Base-by-base conservation (phyloP, 2,329 filamentous ascomycete species). In the Trichoderma aggressivum region DNA sequence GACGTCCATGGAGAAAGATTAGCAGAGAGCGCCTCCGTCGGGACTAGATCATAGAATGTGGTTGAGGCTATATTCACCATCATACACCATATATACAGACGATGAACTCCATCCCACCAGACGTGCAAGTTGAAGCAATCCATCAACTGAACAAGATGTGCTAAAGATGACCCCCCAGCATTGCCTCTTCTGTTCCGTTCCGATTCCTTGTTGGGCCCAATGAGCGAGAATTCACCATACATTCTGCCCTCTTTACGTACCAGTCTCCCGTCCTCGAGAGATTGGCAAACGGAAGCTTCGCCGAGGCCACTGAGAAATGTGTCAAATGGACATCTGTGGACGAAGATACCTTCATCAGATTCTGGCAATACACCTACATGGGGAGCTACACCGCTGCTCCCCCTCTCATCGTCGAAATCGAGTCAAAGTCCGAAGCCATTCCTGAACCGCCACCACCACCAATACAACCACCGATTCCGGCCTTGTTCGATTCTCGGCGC, bases 351-450 rank as follows among this genome's bases (percentile, higher is more conserved):
- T 74, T 74, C 16, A 21, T 73, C 6, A 62, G 70, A 24, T 73
- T 74, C 14, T 70, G 69, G 69, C 47, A 74, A 30, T 74, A 73
- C 28, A 47, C 68, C 10, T 74, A 73, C 47, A 73, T 65, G 30
- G 64, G 71, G n/a, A 63, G 72, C 30, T 74, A 73, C 56, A 30
- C 60, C 7, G 34, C 55, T 39, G 30, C 62, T 32, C 36, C 30
- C 14, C 62, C 56, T 16, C 28, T 36, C 64, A 50, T 0, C 18
- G n/a, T 30, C 14, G 5, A 14, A 30, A 16, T 30, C 11, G 3
- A 39, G 30, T 18, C 16, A 7, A 21, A 32, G 14, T 5, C 28
- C 2, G 11, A 71, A 18, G 62, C 47, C 55, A n/a, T 2, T 39
- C 18, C 32, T 1, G 16, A 43, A 61, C 3, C 8, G 5, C 11